phyloP scores from a whole-genome alignment of 257 asterid genomes.

The Fraxinus cuspidata region DNA sequence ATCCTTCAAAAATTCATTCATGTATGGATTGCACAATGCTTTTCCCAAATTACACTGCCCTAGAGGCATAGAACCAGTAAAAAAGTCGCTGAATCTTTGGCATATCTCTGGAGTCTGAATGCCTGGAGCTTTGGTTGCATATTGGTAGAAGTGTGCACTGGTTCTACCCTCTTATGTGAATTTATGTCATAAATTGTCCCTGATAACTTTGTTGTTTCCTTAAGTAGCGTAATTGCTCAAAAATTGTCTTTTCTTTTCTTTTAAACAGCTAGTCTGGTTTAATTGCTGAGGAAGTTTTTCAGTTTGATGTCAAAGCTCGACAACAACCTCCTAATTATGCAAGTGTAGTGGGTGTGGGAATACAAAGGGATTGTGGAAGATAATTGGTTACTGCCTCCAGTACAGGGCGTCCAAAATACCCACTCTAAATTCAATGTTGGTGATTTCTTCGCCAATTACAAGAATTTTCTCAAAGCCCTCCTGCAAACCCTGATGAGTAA shows the following conservation, averaged over 20 bases:
- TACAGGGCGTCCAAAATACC: conserved; percentile 84
- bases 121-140: conserved; percentile 99
- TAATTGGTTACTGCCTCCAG: conserved; percentile 98
- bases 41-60: conserved; percentile 92
- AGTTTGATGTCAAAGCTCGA: conserved; percentile 71
- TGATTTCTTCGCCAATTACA: conserved; percentile 88
- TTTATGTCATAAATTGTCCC: conserved; percentile 14
- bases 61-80: conserved; percentile 96
- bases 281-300: conserved; percentile 79
- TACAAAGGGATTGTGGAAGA: conserved; percentile 90
- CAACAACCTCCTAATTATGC: conserved; percentile 92
- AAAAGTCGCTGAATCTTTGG: conserved; percentile 84
- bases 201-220: conserved; percentile 21
- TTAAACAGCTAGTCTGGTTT: conserved; percentile 82
- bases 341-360: conserved; percentile 92
- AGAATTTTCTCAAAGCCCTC: conserved; percentile 85
- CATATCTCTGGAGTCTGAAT: conserved; percentile 85
- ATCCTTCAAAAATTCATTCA: conserved; percentile 77
- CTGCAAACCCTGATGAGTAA: conserved; percentile 93
- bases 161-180: conserved; percentile 82
- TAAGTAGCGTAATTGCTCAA: conserved; percentile 25
- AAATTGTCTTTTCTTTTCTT: conserved; percentile 22
- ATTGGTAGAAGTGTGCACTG: conserved; percentile 96
- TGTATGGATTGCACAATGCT: conserved; percentile 99
- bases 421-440: conserved; percentile 80